These are phyloP conservation scores for Colletotrichum theobromicola DNA, from an alignment of 2,329 filamentous ascomycete species.

Conservation along the genomic window DNA sequence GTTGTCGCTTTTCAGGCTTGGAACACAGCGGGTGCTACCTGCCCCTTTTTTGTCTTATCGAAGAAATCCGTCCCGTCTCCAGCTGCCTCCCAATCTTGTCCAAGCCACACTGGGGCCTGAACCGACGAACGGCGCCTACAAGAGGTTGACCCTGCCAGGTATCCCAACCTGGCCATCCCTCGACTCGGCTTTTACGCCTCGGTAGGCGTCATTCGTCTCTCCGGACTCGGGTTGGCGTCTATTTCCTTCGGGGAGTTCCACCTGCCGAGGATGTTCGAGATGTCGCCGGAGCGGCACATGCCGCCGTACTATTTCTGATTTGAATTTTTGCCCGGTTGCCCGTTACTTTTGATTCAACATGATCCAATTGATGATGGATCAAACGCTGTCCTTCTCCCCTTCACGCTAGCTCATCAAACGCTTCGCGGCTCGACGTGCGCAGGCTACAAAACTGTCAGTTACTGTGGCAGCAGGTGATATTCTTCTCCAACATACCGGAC, in stretches of 20 bases:
- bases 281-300: neutral
- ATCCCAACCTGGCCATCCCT: constrained; percentile 23
- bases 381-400: constrained; percentile 13
- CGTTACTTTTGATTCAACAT: constrained; percentile 14
- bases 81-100: constrained; percentile 12
- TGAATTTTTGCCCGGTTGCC: constrained; percentile 14
- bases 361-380: constrained; percentile 4
- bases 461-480: neutral
- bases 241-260: constrained; percentile 26
- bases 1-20: neutral
- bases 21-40: neutral
- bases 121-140: constrained; percentile 14
- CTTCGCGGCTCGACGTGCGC: constrained; percentile 63
- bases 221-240: constrained; percentile 13
- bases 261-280: constrained; percentile 23
- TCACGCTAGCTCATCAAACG: constrained; percentile 39
- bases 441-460: constrained; percentile 43
- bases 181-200: constrained; percentile 22
- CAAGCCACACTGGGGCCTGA: neutral
- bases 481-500: constrained; percentile 75
- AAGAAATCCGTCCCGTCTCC: constrained; percentile 4
- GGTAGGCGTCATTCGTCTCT: constrained; percentile 7
- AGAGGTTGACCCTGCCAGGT: constrained; percentile 21
- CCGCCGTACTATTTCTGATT: neutral
- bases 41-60: neutral